Conservation (phyloP, 805 yeast genomes). For the Ogataea paraovalis region DNA sequence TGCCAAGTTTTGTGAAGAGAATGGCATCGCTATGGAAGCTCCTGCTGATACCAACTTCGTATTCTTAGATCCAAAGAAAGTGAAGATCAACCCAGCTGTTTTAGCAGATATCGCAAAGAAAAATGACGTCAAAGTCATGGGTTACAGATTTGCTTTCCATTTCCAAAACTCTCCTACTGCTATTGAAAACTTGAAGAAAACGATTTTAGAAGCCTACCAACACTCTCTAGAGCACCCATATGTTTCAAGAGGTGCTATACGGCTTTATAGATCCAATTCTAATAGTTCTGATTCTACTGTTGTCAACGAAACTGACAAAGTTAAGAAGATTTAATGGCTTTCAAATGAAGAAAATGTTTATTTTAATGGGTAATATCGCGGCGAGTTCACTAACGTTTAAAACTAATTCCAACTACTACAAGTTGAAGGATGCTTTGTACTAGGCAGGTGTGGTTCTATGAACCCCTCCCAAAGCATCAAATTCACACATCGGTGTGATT, state of each 20-base stretch:
- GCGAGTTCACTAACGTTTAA: slow-evolving; percentile 6
- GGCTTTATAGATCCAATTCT: slow-evolving; percentile 23
- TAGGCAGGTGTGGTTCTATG: not conserved
- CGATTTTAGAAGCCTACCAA: slow-evolving; percentile 51
- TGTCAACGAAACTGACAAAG: slow-evolving; percentile 10
- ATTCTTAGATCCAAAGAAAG: slow-evolving; percentile 54
- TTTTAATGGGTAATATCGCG: slow-evolving; percentile 7
- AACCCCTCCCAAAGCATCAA: slow-evolving; percentile 2
- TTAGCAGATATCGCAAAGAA: slow-evolving; percentile 53
- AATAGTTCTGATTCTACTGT: slow-evolving; percentile 12
- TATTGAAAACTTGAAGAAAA: slow-evolving; percentile 50
- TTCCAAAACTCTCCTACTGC: slow-evolving; percentile 55
- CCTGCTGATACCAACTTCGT: slow-evolving; percentile 85
- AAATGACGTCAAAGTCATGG: slow-evolving; percentile 60
- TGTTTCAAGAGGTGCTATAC: slow-evolving; percentile 40
- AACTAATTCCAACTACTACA: not conserved
- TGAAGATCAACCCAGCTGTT: slow-evolving; percentile 49
- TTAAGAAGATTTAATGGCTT: slow-evolving; percentile 5
- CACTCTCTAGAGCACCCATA: slow-evolving; percentile 51
- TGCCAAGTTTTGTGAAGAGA: slow-evolving; percentile 43
- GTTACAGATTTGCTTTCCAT: slow-evolving; percentile 78
- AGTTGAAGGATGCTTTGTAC: slow-evolving; percentile 4
- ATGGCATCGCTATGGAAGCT: slow-evolving; percentile 55
- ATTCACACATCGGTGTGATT: not conserved
- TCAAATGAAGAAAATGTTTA: not conserved